These are phyloP conservation scores for Buddleja alternifolia DNA, from an alignment of 257 asterid species.

Conservation along the genomic window DNA sequence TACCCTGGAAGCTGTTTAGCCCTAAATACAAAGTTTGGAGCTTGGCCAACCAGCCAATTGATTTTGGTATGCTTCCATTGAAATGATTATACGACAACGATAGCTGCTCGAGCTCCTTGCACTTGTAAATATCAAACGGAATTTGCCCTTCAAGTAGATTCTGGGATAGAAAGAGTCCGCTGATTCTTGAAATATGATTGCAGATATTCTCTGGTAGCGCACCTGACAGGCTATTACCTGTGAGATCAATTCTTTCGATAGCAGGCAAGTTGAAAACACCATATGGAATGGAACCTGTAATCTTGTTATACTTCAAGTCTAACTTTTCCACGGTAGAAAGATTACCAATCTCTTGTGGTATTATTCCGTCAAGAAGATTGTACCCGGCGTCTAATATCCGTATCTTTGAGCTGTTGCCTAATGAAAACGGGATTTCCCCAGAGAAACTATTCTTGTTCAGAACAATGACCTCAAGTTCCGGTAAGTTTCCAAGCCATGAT, in stretches of 20 bases:
- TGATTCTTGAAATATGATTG: conserved; percentile 17
- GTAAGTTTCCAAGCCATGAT: conserved; percentile 43
- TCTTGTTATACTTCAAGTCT: conserved; percentile 33
- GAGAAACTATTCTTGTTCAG: conserved; percentile 45
- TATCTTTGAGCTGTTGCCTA: conserved; percentile 45
- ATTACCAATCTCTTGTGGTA: conserved; percentile 41
- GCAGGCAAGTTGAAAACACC: conserved; percentile 38
- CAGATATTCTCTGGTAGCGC: conserved; percentile 32
- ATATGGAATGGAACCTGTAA: conserved; percentile 35
- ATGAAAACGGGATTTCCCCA: conserved; percentile 45
- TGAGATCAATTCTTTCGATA: conserved; percentile 29
- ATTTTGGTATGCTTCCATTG: conserved; percentile 39
- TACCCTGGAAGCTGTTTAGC: conserved; percentile 33
- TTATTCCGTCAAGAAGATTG: conserved; percentile 43
- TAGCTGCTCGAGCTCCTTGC: conserved; percentile 25
- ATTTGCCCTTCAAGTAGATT: conserved; percentile 40
- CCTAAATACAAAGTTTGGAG: conserved; percentile 33
- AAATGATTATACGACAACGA: conserved; percentile 36
- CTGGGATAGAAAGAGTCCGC: conserved; percentile 8
- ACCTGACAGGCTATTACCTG: conserved; percentile 35
- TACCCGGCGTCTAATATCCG: conserved; percentile 30
- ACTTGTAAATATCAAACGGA: conserved; percentile 37
- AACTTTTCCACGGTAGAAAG: conserved; percentile 27
- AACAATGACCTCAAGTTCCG: conserved; percentile 30
- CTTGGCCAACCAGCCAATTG: conserved; percentile 28